Conservation (phyloP, 2,329 filamentous ascomycete species). For the Chaetoscypha palmicola region DNA sequence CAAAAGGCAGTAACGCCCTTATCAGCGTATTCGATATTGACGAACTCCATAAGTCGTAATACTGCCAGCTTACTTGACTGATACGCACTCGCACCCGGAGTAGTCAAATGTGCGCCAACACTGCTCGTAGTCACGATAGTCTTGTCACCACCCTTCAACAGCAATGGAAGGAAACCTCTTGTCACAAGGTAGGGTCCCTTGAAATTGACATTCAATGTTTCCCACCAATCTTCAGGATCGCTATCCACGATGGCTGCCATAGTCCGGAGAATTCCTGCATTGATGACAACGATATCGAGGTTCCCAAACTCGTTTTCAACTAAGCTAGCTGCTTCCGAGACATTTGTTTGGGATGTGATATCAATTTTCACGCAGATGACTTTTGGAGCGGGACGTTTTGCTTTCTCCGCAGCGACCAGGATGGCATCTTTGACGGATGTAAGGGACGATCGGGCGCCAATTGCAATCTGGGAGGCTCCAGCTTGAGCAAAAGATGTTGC, state of each 20-base stretch:
- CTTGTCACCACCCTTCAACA: constrained; percentile 30
- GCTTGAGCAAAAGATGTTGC: constrained; percentile 50
- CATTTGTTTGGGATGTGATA: constrained; percentile 31
- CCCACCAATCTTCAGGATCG: constrained; percentile 34
- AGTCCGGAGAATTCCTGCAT: constrained; percentile 35
- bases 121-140: constrained; percentile 42
- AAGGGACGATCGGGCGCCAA: constrained; percentile 43
- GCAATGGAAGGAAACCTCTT: constrained; percentile 36
- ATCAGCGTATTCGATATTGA: constrained; percentile 38
- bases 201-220: constrained; percentile 42
- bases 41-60: constrained; percentile 41
- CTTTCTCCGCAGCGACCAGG: constrained; percentile 30
- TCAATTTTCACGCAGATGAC: constrained; percentile 38
- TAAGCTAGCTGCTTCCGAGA: constrained; percentile 27
- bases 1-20: constrained; percentile 35
- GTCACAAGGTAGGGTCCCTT: constrained; percentile 40
- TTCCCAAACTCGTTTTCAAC: constrained; percentile 29
- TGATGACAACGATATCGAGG: constrained; percentile 39
- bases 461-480: constrained; percentile 43
- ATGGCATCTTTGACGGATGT: constrained; percentile 31
- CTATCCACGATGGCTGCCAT: constrained; percentile 10
- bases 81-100: constrained; percentile 37
- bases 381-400: constrained; percentile 31
- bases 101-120: constrained; percentile 35
- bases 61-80: constrained; percentile 43